phyloP scores from a whole-genome alignment of 129 eudicot genomes.

The Tagetes erecta region DNA sequence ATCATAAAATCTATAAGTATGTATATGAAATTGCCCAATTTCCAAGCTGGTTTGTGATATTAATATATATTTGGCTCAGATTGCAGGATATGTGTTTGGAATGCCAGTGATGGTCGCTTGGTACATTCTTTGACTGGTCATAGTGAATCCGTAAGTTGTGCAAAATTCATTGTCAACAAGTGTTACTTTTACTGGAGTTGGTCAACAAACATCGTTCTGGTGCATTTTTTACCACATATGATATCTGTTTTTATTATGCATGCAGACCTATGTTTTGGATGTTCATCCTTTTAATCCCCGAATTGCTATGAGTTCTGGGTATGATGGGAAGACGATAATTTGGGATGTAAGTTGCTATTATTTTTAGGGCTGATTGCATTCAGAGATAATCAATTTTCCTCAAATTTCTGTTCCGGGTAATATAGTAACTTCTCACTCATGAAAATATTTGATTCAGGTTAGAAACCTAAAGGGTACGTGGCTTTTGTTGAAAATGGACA shows the following conservation, averaged over 20 bases:
- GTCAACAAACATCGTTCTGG: neutral
- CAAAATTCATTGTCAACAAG: neutral
- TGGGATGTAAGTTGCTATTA: conserved; percentile 83
- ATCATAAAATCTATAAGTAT: neutral
- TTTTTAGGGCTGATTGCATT: conserved; percentile 6
- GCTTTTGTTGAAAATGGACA: neutral
- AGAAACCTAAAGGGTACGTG: neutral
- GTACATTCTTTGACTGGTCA: conserved; percentile 99
- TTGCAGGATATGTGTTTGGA: conserved; percentile 99
- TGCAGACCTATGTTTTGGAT: conserved; percentile 94
- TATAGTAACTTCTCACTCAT: neutral
- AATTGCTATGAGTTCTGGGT: conserved; percentile 99
- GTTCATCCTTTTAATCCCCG: conserved; percentile 98
- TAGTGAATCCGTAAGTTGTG: conserved; percentile 80
- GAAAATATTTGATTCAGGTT: neutral
- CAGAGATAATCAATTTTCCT: neutral
- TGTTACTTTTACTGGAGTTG: neutral
- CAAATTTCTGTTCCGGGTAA: neutral
- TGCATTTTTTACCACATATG: conserved; percentile 4
- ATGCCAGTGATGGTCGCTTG: conserved; percentile 98
- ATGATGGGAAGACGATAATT: conserved; percentile 92
- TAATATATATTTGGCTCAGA: conserved; percentile 51
- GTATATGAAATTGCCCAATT: neutral
- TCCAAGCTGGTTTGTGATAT: conserved; percentile 14
- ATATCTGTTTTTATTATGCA: neutral